These are phyloP conservation scores for Pythium phragmitis DNA, from an alignment of 352 stramenopile genomes.

Conservation along the genomic window DNA sequence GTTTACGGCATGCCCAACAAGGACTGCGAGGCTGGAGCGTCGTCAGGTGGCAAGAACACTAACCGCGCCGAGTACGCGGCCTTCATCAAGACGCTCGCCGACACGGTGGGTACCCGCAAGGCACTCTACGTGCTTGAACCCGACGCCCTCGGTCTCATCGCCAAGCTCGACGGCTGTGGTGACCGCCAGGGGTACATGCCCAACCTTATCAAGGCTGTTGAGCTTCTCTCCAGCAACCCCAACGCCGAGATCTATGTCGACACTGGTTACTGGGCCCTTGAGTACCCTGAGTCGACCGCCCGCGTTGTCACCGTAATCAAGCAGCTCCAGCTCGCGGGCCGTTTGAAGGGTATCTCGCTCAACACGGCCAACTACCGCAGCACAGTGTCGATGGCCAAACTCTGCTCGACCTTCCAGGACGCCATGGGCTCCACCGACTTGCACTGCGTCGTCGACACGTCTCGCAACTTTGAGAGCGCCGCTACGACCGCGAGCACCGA, in stretches of 20 bases:
- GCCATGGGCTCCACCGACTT: constrained; percentile 29
- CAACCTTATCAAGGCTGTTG: constrained; percentile 59
- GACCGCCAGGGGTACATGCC: constrained; percentile 34
- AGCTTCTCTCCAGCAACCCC: constrained; percentile 46
- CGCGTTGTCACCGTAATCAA: constrained; percentile 34
- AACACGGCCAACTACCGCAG: constrained; percentile 75
- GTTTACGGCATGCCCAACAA: constrained; percentile 78
- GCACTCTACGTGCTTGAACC: constrained; percentile 76
- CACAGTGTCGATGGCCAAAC: constrained; percentile 30
- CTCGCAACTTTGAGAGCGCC: constrained; percentile 46
- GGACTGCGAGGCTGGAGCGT: constrained; percentile 63
- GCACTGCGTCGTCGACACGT: constrained; percentile 65
- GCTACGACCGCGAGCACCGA: constrained; percentile 24
- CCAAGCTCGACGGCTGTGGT: constrained; percentile 37
- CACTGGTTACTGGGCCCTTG: constrained; percentile 64
- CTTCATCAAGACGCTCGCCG: constrained; percentile 52
- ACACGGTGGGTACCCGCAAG: constrained; percentile 43
- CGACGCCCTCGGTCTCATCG: constrained; percentile 57
- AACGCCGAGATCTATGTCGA: constrained; percentile 75
- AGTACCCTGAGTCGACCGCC: constrained; percentile 16
- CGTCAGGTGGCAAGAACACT: constrained; percentile 34
- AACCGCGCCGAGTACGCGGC: constrained; percentile 44
- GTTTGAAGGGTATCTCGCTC: constrained; percentile 46
- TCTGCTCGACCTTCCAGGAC: constrained; percentile 53
- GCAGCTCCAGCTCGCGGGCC: constrained; percentile 26